These are phyloP conservation scores for Carpinus fangiana DNA, from an alignment of 306 rosid genomes.

Conservation along the genomic window DNA sequence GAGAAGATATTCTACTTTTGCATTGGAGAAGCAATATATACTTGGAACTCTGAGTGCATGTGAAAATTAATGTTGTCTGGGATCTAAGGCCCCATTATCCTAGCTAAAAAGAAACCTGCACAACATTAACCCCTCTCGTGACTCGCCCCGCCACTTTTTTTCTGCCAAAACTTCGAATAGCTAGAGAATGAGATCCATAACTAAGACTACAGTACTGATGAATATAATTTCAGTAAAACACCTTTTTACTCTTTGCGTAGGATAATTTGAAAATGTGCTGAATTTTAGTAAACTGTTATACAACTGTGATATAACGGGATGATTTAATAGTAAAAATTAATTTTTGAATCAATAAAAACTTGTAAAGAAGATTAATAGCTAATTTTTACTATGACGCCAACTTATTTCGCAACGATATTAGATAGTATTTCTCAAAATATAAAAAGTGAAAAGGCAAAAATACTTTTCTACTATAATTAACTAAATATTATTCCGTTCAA, in stretches of 20 bases:
- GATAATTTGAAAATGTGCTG: too few relatives aligned
- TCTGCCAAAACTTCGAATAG: not conserved
- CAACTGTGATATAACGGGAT: too few relatives aligned
- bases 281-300: too few relatives aligned
- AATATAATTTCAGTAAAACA: not conserved
- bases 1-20: not conserved
- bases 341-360: too few relatives aligned
- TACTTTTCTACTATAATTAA: too few relatives aligned
- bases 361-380: too few relatives aligned
- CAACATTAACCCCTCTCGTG: slow-evolving; percentile 15
- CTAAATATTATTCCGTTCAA: too few relatives aligned
- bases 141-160: slow-evolving; percentile 6
- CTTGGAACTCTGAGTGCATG: not conserved
- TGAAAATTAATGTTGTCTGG: slow-evolving; percentile 4
- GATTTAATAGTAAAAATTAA: too few relatives aligned
- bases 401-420: too few relatives aligned
- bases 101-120: not conserved
- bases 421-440: too few relatives aligned
- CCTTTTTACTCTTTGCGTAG: not conserved
- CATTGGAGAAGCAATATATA: not conserved
- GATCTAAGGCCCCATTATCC: slow-evolving; percentile 2
- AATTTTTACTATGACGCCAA: too few relatives aligned
- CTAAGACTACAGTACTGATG: not conserved
- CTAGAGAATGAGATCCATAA: not conserved
- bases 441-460: too few relatives aligned